Evolutionary conservation across 768 basidiomycete genomes (phyloP), one percentile per base, ranked within the genome.

Genomic region (Pisolithus marmoratus): DNA sequence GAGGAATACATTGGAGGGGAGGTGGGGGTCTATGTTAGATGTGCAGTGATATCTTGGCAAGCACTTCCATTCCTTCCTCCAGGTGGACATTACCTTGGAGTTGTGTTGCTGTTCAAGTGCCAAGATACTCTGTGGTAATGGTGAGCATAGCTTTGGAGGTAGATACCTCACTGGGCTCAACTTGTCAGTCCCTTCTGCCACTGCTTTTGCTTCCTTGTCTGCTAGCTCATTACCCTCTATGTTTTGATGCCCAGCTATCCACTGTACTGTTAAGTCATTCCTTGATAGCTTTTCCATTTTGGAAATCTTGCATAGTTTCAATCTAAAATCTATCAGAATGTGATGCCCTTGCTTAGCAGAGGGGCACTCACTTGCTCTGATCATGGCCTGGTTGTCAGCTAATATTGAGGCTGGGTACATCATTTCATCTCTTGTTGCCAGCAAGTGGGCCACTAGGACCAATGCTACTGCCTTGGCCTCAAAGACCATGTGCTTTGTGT

Each of bases 201-300:
- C 64, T 11, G 37, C 22, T 46, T 63, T 65, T 5, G 64, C 64
- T 48, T 60, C 52, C 26, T 26, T 26, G 48, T 63, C 64, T 29
- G 60, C 64, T 27, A 27, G 19, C 26, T 62, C 59, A 47, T 63
- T 62, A 6, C 61, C 62, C 8, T 56, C 50, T 6, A 62, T 51
- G 2, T 51, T 48, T 4, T 19, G n/a, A 36, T 63, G 62, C 1
- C 61, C 56, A 7, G 54, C 55, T 2, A 57, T 50, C 62, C 62
- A 62, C 54, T 26, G 12, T n/a, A 8, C n/a, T n/a, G n/a, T n/a
- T n/a, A n/a, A n/a, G n/a, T n/a, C n/a, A n/a, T n/a, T n/a, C n/a
- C n/a, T n/a, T n/a, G n/a, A n/a, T n/a, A n/a, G n/a, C n/a, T n/a
- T n/a, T n/a, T n/a, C n/a, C n/a, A n/a, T n/a, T n/a, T n/a, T n/a